Evolutionary conservation across 257 asterid genomes (phyloP).

Genomic region (Lycium barbarum): DNA sequence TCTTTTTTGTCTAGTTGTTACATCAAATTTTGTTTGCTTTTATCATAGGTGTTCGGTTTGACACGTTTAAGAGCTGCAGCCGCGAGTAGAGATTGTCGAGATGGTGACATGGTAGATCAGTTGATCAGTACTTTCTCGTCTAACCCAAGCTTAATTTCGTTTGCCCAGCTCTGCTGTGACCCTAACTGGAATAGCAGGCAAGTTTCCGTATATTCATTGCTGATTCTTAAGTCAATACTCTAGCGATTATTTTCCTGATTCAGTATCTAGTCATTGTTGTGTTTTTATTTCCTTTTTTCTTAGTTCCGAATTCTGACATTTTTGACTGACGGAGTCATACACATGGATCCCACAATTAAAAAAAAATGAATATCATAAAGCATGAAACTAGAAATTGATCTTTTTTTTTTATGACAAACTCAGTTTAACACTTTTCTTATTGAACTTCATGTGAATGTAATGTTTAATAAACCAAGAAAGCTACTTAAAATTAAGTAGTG

Average conservation of each 20-base stretch:
- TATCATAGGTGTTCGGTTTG: conserved; percentile 72
- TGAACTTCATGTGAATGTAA: background rate
- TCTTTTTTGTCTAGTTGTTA: conserved; percentile 29
- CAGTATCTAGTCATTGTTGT: background rate
- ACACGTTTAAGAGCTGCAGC: conserved; percentile 55
- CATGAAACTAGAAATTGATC: background rate
- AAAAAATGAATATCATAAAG: background rate
- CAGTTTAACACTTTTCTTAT: too few species aligned
- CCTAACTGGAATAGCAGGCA: conserved; percentile 81
- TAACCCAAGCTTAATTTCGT: conserved; percentile 93
- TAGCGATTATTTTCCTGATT: background rate
- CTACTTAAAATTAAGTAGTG: conserved; percentile 4
- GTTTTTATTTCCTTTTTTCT: background rate
- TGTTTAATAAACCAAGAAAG: conserved; percentile 9
- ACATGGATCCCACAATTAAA: background rate
- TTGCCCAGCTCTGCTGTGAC: conserved; percentile 88
- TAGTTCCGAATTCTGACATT: background rate
- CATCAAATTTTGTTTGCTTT: conserved; percentile 34
- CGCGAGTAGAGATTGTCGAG: conserved; percentile 48
- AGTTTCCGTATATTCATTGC: conserved; percentile 31
- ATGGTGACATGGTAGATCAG: conserved; percentile 79
- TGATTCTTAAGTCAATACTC: background rate
- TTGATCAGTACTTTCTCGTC: conserved; percentile 92
- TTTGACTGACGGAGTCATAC: background rate
- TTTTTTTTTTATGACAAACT: background rate